Evolutionary conservation across 768 basidiomycete species (phyloP).

Genomic region (Psilocybe cyanescens): DNA sequence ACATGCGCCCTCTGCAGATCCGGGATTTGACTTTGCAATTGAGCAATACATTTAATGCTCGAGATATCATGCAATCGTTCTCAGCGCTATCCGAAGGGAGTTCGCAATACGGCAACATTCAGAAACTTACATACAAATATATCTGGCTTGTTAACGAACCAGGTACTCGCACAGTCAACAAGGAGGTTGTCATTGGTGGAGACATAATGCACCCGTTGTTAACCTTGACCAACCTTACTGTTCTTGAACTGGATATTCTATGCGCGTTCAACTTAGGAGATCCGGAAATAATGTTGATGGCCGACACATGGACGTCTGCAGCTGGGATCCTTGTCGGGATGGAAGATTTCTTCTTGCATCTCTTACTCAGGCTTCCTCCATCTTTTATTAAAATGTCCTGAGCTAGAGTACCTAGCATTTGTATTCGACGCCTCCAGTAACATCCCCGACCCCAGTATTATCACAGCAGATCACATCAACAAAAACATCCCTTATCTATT

Average conservation of each 20-base stretch:
- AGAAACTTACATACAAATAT: slow-evolving; percentile 3
- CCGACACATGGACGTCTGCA: slow-evolving; percentile 17
- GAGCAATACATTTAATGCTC: background rate
- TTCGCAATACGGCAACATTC: background rate
- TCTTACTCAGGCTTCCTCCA: slow-evolving; percentile 12
- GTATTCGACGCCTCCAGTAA: slow-evolving; percentile 9
- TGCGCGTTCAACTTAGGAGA: slow-evolving; percentile 13
- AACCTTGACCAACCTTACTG: slow-evolving; percentile 7
- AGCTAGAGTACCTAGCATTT: slow-evolving; percentile 7
- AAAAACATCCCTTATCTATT: slow-evolving; percentile 12
- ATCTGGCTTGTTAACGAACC: background rate
- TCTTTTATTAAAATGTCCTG: slow-evolving; percentile 10
- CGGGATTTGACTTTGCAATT: slow-evolving; percentile 3
- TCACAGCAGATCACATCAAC: slow-evolving; percentile 5
- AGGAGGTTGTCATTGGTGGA: background rate
- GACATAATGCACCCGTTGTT: slow-evolving; percentile 6
- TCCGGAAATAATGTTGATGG: slow-evolving; percentile 11
- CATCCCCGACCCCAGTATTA: background rate
- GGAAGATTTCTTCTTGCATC: slow-evolving; percentile 1
- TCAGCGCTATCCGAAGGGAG: slow-evolving; percentile 1
- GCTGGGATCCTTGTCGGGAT: slow-evolving; percentile 11
- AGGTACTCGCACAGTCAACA: background rate
- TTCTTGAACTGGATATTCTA: slow-evolving; percentile 13
- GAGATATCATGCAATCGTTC: background rate
- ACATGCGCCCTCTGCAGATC: slow-evolving; percentile 3